Conservation (phyloP, 202 grass and related monocot genomes). For the Carex sylvatica region DNA sequence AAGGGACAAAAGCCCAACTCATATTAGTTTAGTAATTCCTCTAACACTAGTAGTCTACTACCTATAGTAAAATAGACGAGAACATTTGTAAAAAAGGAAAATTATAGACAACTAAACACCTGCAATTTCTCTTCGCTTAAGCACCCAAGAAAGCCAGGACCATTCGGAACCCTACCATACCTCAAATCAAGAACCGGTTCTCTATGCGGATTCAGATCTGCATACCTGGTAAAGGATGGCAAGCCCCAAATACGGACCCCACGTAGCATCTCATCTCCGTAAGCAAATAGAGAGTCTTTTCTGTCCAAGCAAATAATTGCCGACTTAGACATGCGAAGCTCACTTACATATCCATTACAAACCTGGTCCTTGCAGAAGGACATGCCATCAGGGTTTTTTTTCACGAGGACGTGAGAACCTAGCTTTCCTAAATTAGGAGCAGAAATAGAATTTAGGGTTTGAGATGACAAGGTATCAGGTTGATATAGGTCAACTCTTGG, state of each 20-base stretch:
- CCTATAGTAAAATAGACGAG: background rate
- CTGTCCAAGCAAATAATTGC: constrained; percentile 46
- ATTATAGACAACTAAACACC: constrained; percentile 45
- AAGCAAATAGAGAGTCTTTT: constrained; percentile 47
- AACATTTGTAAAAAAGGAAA: background rate
- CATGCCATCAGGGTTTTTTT: constrained; percentile 20
- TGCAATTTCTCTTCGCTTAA: constrained; percentile 59
- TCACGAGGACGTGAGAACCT: constrained; percentile 57
- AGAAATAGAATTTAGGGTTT: constrained; percentile 32
- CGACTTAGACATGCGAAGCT: constrained; percentile 72
- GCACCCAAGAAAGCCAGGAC: constrained; percentile 56
- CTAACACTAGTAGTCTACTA: background rate
- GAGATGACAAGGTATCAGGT: constrained; percentile 36
- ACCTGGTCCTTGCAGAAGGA: constrained; percentile 38
- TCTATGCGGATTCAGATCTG: constrained; percentile 53
- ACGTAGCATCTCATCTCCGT: constrained; percentile 51
- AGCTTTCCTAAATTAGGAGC: constrained; percentile 46
- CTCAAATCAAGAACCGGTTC: constrained; percentile 78
- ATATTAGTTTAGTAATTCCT: background rate
- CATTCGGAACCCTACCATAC: constrained; percentile 34
- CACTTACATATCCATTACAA: constrained; percentile 50
- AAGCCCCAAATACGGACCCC: constrained; percentile 57
- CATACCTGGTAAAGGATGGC: constrained; percentile 49
- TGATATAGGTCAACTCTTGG: constrained; percentile 52
- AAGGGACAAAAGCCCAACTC: background rate